Evolutionary conservation across 2,329 filamentous ascomycete genomes (phyloP), one percentile per base, ranked within the genome.

Genomic region (Nemania sp.): DNA sequence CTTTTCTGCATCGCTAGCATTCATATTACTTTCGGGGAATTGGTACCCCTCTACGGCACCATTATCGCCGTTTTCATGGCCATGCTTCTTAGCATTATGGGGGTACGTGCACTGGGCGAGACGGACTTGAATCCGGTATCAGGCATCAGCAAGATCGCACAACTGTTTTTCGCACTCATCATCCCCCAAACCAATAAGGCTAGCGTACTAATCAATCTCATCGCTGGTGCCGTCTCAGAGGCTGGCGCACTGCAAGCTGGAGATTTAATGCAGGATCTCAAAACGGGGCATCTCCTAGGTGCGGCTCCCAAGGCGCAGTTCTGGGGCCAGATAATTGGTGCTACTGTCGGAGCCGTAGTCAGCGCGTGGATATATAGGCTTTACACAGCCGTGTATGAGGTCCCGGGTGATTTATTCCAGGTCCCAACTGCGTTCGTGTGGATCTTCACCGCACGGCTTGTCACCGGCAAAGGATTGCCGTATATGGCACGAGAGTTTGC

Each of bases 101-200:
- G 89, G 3, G 90, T 92, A 11, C 82, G 90, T 35, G 89, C 90
- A 0, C 80, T 92, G 0, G 89, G 89, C 10, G 89, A 98, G 83
- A 98, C 96, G 5, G 96, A 99, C 75, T 85, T 99, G 10, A 98
- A 98, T 77, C 96, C 96, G 0, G 96, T 98, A 2, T 97, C 93
- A 0, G 96, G 96, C 38, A 99, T 98, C 79, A 95, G 92, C 77
- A 99, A 99, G 82, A 87, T 99, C 2, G 97, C 96, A 0, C 96
- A 99, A 80, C 88, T 99, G 2, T 91, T 98, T 77, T 98, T 99
- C 79, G 96, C 96, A 2, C 82, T 97, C 57, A 92, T 97, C 45
- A 94, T 97, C 1, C 94, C 96, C 0, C 85, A 91, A 62, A 89
- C 89, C 0, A 89, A 93, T 75, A 91, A 92, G 74, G 94, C 94